Evolutionary conservation across 116 monocot genomes (phyloP).

Genomic region (Trichopus zeylanicus): DNA sequence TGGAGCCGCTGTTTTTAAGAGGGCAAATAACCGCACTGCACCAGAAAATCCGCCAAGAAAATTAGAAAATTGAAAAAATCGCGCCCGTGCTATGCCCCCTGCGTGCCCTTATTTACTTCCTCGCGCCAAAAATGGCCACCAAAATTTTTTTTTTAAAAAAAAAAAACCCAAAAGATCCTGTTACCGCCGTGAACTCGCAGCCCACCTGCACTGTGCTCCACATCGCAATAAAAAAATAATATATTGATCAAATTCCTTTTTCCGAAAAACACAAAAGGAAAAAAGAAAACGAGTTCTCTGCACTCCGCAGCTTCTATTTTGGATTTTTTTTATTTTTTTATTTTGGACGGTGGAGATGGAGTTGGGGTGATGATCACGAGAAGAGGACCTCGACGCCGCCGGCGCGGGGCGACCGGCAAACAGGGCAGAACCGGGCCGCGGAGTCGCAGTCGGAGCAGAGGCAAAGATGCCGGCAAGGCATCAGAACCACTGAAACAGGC

Average conservation of each 20-base stretch:
- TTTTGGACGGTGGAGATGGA: neutral
- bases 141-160: no score
- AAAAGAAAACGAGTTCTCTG: neutral
- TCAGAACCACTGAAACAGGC: slow-evolving; percentile 43
- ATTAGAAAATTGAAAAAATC: no score
- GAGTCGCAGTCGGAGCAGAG: slow-evolving; percentile 51
- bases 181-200: no score
- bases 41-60: no score
- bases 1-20: no score
- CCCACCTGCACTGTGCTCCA: no score
- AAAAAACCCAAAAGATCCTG: no score
- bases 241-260: neutral
- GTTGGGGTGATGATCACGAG: slow-evolving; percentile 13
- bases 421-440: slow-evolving; percentile 36
- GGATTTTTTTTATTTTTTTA: neutral
- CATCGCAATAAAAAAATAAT: slow-evolving; percentile 1
- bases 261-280: neutral
- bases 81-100: no score
- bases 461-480: slow-evolving; percentile 64
- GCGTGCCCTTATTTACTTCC: no score
- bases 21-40: no score
- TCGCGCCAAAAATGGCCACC: no score
- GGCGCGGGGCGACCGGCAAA: slow-evolving; percentile 36
- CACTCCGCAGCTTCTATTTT: neutral
- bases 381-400: slow-evolving; percentile 54